Evolutionary conservation across 768 basidiomycete genomes (phyloP), one percentile per base, ranked within the genome.

Genomic region (Fomitopsis pulvina): DNA sequence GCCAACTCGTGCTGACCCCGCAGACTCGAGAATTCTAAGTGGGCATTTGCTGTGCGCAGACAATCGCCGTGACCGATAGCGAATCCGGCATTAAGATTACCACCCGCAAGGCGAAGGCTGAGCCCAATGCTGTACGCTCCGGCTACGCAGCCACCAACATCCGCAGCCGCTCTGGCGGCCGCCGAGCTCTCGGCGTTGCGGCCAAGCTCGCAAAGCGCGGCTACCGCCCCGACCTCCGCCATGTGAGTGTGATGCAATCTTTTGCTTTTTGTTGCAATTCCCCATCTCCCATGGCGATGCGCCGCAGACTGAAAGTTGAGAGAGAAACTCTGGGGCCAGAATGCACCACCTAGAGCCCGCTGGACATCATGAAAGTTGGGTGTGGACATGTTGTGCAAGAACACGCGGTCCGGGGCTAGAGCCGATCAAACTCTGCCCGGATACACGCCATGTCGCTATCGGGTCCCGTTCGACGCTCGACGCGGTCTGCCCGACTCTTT

Each of bases 381-480:
- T 79, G 88, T 92, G 87, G 88, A 92, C 83, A 87, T 71, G 87
- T 30, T 86, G 78, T 92, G 88, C 88, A 82, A 92, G 68, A 92
- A 63, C 68, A 59, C 66, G 53, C 66, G 66, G 65, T 60, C 66
- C 66, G 66, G 61, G 52, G 61, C 64, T n/a, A 63, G 73, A 75
- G 75, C 63, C 74, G 78, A 80, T 83, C 83, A 82, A 80, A 75
- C 74, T 72, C 66, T 68, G 49, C 60, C 60, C 64, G 72, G 72
- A 70, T 65, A 77, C 71, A 73, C 76, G 71, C 76, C 81, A 76
- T 79, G 78, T 83, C 83, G 82, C 84, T 86, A 85, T 86, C 83
- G 83, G 83, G 66, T 70, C 66, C 74, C 80, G 81, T 83, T 75
- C 75, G 74, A 68, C 69, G 63, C 73, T 27, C 67, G 28, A 64